These are phyloP conservation scores for Amauroascus verrucosus DNA, from an alignment of 2,329 filamentous ascomycete genomes.

Conservation along the genomic window DNA sequence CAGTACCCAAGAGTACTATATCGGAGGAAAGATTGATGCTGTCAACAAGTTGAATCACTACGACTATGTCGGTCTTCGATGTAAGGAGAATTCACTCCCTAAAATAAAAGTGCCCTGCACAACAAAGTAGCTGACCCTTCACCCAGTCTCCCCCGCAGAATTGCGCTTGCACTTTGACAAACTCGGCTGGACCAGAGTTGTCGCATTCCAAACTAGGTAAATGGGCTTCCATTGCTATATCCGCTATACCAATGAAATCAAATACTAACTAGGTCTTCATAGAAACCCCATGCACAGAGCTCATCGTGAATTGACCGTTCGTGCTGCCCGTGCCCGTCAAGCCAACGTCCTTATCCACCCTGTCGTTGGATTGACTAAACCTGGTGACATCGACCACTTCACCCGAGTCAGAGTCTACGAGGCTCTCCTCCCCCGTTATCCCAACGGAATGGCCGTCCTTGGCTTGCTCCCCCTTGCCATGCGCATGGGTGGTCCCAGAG, in stretches of 20 bases:
- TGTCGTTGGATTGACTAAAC: conserved; percentile 96
- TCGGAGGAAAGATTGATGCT: conserved; percentile 92
- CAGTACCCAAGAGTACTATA: conserved; percentile 74
- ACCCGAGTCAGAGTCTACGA: conserved; percentile 98
- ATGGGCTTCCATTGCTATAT: too few species aligned
- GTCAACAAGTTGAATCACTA: conserved; percentile 95
- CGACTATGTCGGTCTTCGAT: conserved; percentile 94
- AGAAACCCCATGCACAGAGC: conserved; percentile 98
- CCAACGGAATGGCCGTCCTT: conserved; percentile 96
- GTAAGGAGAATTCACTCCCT: conserved; percentile 44
- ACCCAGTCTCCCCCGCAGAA: conserved; percentile 76
- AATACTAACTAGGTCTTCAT: background rate
- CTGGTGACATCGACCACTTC: conserved; percentile 99
- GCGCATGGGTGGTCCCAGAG: conserved; percentile 96
- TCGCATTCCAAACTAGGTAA: conserved; percentile 84
- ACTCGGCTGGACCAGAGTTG: conserved; percentile 94
- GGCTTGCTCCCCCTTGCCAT: conserved; percentile 92
- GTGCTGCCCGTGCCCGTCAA: conserved; percentile 87
- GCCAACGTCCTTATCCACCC: conserved; percentile 99
- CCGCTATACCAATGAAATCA: background rate
- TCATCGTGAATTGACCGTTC: conserved; percentile 94
- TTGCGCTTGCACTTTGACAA: conserved; percentile 97
- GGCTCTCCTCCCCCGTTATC: conserved; percentile 89
- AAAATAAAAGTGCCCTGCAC: background rate
- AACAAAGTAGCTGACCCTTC: background rate